These are phyloP conservation scores for Lodderomyces oxycetoniae DNA, from an alignment of 1,139 yeast species.

Conservation along the genomic window DNA sequence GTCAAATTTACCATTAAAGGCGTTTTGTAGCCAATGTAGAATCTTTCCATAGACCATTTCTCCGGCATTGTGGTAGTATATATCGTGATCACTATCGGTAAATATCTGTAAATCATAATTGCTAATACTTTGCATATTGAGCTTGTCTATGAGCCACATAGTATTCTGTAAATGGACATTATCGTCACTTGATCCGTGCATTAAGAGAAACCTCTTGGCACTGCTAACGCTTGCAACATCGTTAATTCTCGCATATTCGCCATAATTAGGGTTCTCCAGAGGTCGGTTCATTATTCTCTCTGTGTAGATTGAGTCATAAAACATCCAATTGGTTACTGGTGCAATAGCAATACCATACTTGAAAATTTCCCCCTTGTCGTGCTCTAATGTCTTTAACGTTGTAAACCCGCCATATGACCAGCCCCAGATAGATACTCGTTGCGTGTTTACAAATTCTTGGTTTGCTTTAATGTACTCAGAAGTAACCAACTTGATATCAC, in stretches of 20 bases:
- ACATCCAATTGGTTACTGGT: slow-evolving; percentile 74
- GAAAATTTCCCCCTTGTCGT: slow-evolving; percentile 56
- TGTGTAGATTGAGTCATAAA: slow-evolving; percentile 75
- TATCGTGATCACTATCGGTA: slow-evolving; percentile 91
- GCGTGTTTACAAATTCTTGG: slow-evolving; percentile 50
- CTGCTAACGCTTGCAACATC: slow-evolving; percentile 45
- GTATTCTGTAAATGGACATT: slow-evolving; percentile 93
- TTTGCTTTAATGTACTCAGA: slow-evolving; percentile 53
- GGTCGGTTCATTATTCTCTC: slow-evolving; percentile 87
- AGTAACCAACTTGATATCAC: slow-evolving; percentile 69
- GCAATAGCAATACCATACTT: slow-evolving; percentile 79
- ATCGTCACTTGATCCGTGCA: slow-evolving; percentile 98
- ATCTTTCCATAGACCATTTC: slow-evolving; percentile 71
- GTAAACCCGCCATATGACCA: slow-evolving; percentile 84
- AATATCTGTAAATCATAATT: slow-evolving; percentile 88
- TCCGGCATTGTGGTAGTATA: slow-evolving; percentile 74
- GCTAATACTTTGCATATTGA: slow-evolving; percentile 58
- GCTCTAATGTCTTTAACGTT: slow-evolving; percentile 67
- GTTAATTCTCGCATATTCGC: slow-evolving; percentile 39
- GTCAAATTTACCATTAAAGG: slow-evolving; percentile 53
- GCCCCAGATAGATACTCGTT: slow-evolving; percentile 82
- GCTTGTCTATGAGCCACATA: slow-evolving; percentile 63
- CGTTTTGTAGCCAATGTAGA: slow-evolving; percentile 61
- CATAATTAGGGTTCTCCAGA: slow-evolving; percentile 46
- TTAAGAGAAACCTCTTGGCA: slow-evolving; percentile 61